These are phyloP conservation scores for Paralagenidium karlingii DNA, from an alignment of 352 stramenopile genomes.

Conservation along the genomic window DNA sequence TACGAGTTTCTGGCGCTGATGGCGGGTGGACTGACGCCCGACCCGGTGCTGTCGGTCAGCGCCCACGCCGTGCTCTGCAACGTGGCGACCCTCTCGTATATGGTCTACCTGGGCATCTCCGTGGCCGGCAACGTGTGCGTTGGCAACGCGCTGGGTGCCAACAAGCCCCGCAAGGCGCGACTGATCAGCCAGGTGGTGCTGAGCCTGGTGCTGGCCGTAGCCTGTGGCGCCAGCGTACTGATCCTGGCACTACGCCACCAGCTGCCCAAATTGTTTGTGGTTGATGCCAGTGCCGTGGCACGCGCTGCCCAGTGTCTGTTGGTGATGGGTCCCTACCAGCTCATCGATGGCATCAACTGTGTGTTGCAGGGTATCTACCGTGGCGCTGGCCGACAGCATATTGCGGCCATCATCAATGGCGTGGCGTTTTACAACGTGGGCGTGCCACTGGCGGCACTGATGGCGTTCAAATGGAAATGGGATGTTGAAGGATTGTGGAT, in stretches of 20 bases:
- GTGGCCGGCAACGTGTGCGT: slow-evolving; percentile 44
- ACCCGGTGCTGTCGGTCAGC: slow-evolving; percentile 33
- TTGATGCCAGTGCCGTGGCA: slow-evolving; percentile 18
- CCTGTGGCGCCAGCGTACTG: slow-evolving; percentile 14
- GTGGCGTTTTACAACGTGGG: slow-evolving; percentile 65
- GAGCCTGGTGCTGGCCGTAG: slow-evolving; percentile 18
- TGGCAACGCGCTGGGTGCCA: slow-evolving; percentile 42
- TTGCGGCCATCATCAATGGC: slow-evolving; percentile 51
- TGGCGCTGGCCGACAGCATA: slow-evolving; percentile 44
- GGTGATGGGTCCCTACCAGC: slow-evolving; percentile 43
- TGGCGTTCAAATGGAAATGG: slow-evolving; percentile 29
- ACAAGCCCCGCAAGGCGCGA: slow-evolving; percentile 22
- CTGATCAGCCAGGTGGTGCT: slow-evolving; percentile 25
- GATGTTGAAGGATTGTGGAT: slow-evolving; percentile 66
- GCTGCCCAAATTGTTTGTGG: slow-evolving; percentile 29
- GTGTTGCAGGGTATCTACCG: slow-evolving; percentile 63
- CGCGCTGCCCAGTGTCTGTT: slow-evolving; percentile 27
- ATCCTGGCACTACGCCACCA: slow-evolving; percentile 20
- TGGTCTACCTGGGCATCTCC: slow-evolving; percentile 43
- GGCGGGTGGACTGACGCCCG: slow-evolving; percentile 32
- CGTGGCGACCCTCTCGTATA: slow-evolving; percentile 48
- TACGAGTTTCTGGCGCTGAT: slow-evolving; percentile 49
- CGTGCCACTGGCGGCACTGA: slow-evolving; percentile 39
- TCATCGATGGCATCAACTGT: slow-evolving; percentile 63
- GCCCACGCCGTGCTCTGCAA: slow-evolving; percentile 51